Base-by-base conservation (phyloP, 2,329 filamentous ascomycete species). In the Monosporascus sp. region DNA sequence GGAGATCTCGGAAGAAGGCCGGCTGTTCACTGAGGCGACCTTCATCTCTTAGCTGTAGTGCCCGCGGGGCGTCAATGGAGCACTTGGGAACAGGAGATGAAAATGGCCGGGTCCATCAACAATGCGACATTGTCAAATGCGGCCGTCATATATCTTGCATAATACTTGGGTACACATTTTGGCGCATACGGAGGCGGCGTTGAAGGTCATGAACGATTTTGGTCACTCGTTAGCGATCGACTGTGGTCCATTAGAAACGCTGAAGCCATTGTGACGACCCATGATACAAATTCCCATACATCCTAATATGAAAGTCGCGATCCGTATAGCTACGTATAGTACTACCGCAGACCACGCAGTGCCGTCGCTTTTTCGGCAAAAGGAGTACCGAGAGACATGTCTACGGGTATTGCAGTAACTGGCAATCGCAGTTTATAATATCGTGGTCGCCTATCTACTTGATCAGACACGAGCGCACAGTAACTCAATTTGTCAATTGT, bases 11-110 rank as follows among this genome's bases (percentile, higher is more conserved):
- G 93, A 97, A 71, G 78, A 91, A 66, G 94, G 94, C 48, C 77
- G 74, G 47, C 74, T 96, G 52, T 96, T 95, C 73, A 84, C 83
- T 53, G 94, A 99, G 76, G 91, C 94, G 3, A 97, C 92, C n/a
- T 99, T 97, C 76, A 96, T 99, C 73, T 91, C 88, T 50, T 87
- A 59, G 7, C 16, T 26, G 14, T 31, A 46, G 24, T 17, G 24
- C 24, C 34, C 44, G 38, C 45, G 19, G 37, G 24, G 11, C 11
- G 43, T 5, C 38, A 20, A 19, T 20, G 43, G 24, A 20, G 19
- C 41, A 14, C 20, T 24, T 20, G 43, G 22, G 7, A 19, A 27
- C 40, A 43, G 8, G 9, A 43, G 19, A 43, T 5, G 19, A 16
- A 43, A 14, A 19, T 20, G 19, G 40, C 40, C 19, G 8, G 9